These are phyloP conservation scores for Groenewaldozyma auringiensis DNA, from an alignment of 1,139 yeast species.

Conservation along the genomic window DNA sequence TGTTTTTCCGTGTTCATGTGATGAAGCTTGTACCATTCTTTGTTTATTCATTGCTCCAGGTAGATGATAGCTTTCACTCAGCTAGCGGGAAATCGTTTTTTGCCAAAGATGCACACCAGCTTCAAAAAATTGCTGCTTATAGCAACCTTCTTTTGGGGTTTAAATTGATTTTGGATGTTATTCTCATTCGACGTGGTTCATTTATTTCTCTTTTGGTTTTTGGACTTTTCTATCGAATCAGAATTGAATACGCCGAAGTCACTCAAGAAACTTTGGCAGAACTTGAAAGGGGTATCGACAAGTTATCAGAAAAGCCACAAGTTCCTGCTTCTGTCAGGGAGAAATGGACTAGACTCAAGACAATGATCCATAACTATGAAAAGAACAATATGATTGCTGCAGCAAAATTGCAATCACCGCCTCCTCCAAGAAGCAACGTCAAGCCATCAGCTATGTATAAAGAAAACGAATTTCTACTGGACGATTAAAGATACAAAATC, in stretches of 20 bases:
- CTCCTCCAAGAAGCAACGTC: slow-evolving; percentile 3
- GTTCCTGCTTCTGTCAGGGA: slow-evolving; percentile 52
- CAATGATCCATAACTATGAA: slow-evolving; percentile 19
- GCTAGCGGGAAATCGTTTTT: slow-evolving; percentile 38
- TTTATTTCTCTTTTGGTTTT: slow-evolving; percentile 52
- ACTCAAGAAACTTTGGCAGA: slow-evolving; percentile 59
- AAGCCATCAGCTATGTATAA: slow-evolving; percentile 7
- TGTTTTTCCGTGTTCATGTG: slow-evolving; percentile 43
- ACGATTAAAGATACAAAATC: neutral
- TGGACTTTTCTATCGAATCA: slow-evolving; percentile 57
- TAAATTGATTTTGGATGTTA: slow-evolving; percentile 42
- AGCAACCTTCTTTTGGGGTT: slow-evolving; percentile 53
- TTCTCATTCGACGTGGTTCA: slow-evolving; percentile 59
- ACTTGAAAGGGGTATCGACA: slow-evolving; percentile 57
- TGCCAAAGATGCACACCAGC: slow-evolving; percentile 48
- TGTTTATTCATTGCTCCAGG: slow-evolving; percentile 61
- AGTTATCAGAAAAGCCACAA: slow-evolving; percentile 42
- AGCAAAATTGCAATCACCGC: slow-evolving; percentile 6
- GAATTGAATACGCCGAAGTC: slow-evolving; percentile 64
- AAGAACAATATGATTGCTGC: slow-evolving; percentile 15
- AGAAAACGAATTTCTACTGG: neutral
- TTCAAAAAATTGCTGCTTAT: slow-evolving; percentile 59
- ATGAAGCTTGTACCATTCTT: slow-evolving; percentile 57
- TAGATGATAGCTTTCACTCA: slow-evolving; percentile 55
- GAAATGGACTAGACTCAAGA: slow-evolving; percentile 52